Evolutionary conservation across 1,284 basidiomycete genomes (phyloP).

Genomic region (Thelephora terrestris): DNA sequence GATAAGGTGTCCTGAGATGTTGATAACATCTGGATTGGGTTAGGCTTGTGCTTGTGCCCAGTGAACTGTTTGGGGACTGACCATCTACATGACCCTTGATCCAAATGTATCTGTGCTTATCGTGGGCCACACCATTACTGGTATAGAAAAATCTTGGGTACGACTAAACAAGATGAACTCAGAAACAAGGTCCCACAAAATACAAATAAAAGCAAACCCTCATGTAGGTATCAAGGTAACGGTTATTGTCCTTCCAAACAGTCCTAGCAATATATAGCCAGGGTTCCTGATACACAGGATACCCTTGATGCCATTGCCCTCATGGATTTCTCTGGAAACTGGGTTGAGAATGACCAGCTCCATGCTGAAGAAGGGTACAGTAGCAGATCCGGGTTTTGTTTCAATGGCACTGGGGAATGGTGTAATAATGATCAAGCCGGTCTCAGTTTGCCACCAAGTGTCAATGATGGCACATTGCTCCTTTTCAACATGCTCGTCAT

Average conservation of each 20-base stretch:
- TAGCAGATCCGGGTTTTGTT: conserved; percentile 92
- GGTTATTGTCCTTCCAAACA: too few species aligned
- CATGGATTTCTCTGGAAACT: too few species aligned
- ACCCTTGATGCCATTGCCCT: too few species aligned
- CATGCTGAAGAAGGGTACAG: too few species aligned
- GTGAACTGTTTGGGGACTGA: conserved; percentile 32
- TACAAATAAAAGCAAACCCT: too few species aligned
- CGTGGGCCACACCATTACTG: conserved; percentile 91
- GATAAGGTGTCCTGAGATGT: conserved; percentile 95
- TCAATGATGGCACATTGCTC: conserved; percentile 92
- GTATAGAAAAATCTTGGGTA: conserved; percentile 91
- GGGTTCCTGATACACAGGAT: too few species aligned
- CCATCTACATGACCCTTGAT: conserved; percentile 97
- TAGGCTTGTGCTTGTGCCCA: not conserved
- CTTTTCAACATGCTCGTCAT: too few species aligned
- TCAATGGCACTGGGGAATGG: conserved; percentile 93
- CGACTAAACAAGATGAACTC: conserved; percentile 29
- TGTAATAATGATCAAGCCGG: conserved; percentile 90
- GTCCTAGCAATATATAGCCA: too few species aligned
- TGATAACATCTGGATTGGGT: conserved; percentile 61
- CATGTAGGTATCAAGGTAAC: too few species aligned
- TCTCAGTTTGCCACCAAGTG: conserved; percentile 98
- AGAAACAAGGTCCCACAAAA: conserved; percentile 4
- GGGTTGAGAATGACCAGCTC: too few species aligned
- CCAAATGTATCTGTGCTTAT: conserved; percentile 96